Conservation (phyloP, 192 early-diverging fungal genomes). For the Mycoemilia scoparia region DNA sequence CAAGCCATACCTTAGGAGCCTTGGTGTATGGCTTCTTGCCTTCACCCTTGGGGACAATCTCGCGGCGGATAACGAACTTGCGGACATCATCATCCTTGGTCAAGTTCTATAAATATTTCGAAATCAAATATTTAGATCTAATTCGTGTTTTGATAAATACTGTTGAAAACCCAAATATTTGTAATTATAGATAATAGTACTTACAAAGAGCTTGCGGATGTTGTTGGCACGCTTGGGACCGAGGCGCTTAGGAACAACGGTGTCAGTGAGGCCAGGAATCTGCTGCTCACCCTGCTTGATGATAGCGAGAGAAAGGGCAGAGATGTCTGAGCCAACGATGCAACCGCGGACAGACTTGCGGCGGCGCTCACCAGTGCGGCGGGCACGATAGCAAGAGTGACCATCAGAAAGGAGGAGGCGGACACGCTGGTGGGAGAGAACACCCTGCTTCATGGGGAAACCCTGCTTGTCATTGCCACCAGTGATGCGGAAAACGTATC, state of each 20-base stretch:
- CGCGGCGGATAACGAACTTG: conserved; percentile 98
- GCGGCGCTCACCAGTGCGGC: conserved; percentile 95
- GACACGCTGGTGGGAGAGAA: conserved; percentile 55
- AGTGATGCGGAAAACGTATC: conserved; percentile 97
- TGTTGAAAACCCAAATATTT: too few relatives aligned
- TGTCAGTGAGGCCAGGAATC: conserved; percentile 91
- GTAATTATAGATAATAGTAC: too few relatives aligned
- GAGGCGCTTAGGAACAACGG: conserved; percentile 83
- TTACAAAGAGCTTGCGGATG: conserved; percentile 99
- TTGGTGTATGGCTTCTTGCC: conserved; percentile 92
- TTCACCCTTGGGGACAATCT: conserved; percentile 66
- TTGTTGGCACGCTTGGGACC: conserved; percentile 98
- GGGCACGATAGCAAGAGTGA: conserved; percentile 97
- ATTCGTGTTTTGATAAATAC: too few relatives aligned
- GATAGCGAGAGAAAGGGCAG: conserved; percentile 84
- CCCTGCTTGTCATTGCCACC: conserved; percentile 99
- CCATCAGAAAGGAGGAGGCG: conserved; percentile 72
- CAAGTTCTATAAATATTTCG: too few relatives aligned
- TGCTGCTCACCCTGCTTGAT: conserved; percentile 95
- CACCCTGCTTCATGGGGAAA: conserved; percentile 99
- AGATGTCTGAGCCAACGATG: conserved; percentile 87
- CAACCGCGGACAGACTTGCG: conserved; percentile 98
- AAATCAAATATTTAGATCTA: too few relatives aligned
- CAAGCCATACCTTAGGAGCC: conserved; percentile 67
- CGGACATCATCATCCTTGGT: conserved; percentile 97